Base-by-base conservation (phyloP, 306 rosid genomes). In the Geum urbanum region DNA sequence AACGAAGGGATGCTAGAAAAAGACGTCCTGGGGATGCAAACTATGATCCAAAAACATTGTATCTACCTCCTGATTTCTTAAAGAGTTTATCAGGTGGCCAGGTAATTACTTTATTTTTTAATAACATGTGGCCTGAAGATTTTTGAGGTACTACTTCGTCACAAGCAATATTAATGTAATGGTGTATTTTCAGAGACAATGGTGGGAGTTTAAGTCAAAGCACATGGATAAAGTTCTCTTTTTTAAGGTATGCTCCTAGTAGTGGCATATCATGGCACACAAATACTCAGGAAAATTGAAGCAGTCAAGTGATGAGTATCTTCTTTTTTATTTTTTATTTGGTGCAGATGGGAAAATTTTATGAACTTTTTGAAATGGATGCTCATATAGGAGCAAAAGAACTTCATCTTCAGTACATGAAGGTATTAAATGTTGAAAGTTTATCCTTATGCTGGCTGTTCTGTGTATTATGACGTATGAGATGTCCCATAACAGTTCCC, bases 151-250 rank as follows among this genome's bases (percentile, higher is more conserved):
- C 61, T 56, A 35, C 70, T 22, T 72, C 45, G 64, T 74, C 24
- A 61, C 47, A 40, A 61, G 46, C 15, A 16, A 22, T 57, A 71
- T 53, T 69, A 69, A 74, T 77, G 62, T 37, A 14, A 45, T 45
- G 39, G 4, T 40, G 6, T 46, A 49, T 74, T 5, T 75, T 58
- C 84, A 94, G 99, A 94, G 82, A 75, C 97, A 94, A 83, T 94
- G 99, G 99, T 91, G 97, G 99, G 99, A 91, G 65, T 94, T 94
- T 84, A 94, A 94, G 91, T 86, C 99, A 49, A 86, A 87, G 76
- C 95, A 91, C 70, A 87, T 94, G 97, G 97, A 91, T 78, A 94
- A 94, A 84, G 95, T 94, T 69, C 72, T 89, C 63, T 94, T 94
- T 80, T 94, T 91, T 85, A 94, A 94, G 99, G 99, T 81, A 74